Conservation (phyloP, 306 rosid species). For the Pyrus communis region DNA sequence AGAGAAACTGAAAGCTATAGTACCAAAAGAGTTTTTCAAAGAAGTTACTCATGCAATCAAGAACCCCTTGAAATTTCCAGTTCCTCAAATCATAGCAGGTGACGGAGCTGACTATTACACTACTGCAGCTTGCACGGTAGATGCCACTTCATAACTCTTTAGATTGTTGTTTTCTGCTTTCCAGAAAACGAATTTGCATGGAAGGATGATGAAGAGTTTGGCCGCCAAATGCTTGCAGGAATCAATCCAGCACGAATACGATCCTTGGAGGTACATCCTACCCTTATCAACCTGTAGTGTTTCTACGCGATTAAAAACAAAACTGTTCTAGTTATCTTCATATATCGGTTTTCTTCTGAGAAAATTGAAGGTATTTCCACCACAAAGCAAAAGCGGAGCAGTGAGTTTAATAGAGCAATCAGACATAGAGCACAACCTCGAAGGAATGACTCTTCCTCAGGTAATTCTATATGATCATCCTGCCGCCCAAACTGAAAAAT, state of each 20-base stretch:
- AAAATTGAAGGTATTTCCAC: constrained; percentile 48
- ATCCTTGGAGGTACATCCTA: constrained; percentile 35
- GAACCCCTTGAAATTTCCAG: constrained; percentile 22
- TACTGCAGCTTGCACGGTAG: neutral
- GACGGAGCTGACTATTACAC: neutral
- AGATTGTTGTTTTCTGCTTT: neutral
- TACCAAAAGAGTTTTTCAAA: constrained; percentile 30
- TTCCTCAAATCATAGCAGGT: constrained; percentile 52
- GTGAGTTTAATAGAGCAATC: constrained; percentile 35
- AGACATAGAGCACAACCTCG: constrained; percentile 49
- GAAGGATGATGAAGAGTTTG: constrained; percentile 69
- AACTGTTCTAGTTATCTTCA: neutral
- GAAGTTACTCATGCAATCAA: constrained; percentile 28
- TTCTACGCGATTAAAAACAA: neutral
- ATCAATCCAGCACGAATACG: constrained; percentile 54
- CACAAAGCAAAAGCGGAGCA: constrained; percentile 35
- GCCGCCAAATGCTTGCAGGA: constrained; percentile 79
- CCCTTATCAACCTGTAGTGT: neutral
- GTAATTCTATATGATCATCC: constrained; percentile 15
- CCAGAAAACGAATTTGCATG: constrained; percentile 53
- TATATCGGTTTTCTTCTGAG: neutral
- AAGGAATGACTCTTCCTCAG: constrained; percentile 44
- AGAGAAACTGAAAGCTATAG: constrained; percentile 29
- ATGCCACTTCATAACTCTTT: neutral
- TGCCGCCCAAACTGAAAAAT: neutral